Conservation (phyloP, 352 stramenopile genomes). For the Globisporangium solare region DNA sequence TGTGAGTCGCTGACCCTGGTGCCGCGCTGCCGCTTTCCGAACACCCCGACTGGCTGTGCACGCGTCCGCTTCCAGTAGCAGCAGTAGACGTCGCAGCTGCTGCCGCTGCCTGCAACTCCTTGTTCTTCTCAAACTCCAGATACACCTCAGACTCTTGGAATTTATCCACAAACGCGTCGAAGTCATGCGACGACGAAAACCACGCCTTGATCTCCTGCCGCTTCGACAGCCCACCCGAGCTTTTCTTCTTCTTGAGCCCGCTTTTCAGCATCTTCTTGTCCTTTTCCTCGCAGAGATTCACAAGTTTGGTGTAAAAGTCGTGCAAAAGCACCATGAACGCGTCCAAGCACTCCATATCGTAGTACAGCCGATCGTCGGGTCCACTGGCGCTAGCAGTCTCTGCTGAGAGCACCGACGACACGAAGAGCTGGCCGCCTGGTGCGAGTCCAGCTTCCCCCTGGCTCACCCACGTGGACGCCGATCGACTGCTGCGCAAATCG, state of each 20-base stretch:
- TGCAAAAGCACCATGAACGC: constrained; percentile 51
- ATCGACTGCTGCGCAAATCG: constrained; percentile 37
- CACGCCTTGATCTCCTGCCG: constrained; percentile 80
- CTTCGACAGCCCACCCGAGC: constrained; percentile 50
- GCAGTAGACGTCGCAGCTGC: constrained; percentile 1
- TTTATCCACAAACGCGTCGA: constrained; percentile 75
- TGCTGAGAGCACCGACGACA: constrained; percentile 15
- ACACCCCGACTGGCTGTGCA: too few species aligned
- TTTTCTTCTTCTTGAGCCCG: constrained; percentile 41
- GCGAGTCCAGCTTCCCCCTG: constrained; percentile 14
- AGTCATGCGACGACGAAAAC: constrained; percentile 82
- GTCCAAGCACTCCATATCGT: constrained; percentile 51
- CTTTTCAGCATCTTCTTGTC: constrained; percentile 47
- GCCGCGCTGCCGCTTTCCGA: too few species aligned
- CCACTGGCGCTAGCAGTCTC: background rate
- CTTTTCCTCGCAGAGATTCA: constrained; percentile 49
- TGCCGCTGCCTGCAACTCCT: background rate
- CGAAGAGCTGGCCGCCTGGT: constrained; percentile 23
- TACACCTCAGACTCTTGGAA: constrained; percentile 55
- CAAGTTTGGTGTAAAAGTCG: constrained; percentile 67
- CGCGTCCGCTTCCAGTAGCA: background rate
- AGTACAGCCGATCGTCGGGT: constrained; percentile 51
- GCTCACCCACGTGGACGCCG: constrained; percentile 12
- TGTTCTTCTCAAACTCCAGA: constrained; percentile 37
- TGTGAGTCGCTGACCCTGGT: too few species aligned